phyloP scores from a whole-genome alignment of 2,329 filamentous ascomycete genomes.

The Epichloe uncinata region DNA sequence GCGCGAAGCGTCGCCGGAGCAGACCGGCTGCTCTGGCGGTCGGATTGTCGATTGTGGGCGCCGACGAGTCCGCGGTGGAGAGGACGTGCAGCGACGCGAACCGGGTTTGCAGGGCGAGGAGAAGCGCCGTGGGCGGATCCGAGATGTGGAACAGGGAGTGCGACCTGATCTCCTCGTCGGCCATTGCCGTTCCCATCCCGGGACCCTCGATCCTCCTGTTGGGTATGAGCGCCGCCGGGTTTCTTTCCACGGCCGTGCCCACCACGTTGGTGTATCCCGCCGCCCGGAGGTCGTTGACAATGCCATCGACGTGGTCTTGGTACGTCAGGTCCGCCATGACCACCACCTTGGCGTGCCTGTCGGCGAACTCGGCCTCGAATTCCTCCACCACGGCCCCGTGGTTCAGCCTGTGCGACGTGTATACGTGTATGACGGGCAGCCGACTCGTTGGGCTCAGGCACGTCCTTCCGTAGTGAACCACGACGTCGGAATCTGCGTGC shows the following conservation, averaged over 20 bases:
- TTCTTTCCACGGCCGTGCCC: constrained; percentile 58
- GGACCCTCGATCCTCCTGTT: constrained; percentile 62
- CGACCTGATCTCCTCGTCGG: constrained; percentile 41
- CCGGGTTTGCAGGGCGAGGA: constrained; percentile 76
- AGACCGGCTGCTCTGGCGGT: constrained; percentile 35
- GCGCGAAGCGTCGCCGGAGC: constrained; percentile 77
- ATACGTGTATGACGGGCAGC: constrained; percentile 81
- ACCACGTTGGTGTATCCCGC: constrained; percentile 59
- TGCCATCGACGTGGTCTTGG: constrained; percentile 52
- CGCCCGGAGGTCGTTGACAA: constrained; percentile 41
- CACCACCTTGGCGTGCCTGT: constrained; percentile 51
- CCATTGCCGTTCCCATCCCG: no score
- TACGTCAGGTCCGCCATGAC: constrained; percentile 88
- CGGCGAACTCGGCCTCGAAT: constrained; percentile 57
- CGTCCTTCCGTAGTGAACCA: constrained; percentile 87
- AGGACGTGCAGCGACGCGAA: constrained; percentile 70
- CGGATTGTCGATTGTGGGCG: constrained; percentile 32
- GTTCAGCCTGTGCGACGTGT: constrained; percentile 61
- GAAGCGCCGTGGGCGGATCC: constrained; percentile 64
- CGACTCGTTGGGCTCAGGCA: constrained; percentile 84
- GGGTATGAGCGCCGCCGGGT: constrained; percentile 69
- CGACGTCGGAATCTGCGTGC: constrained; percentile 78
- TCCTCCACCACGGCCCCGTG: constrained; percentile 39
- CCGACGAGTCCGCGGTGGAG: constrained; percentile 44
- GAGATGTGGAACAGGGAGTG: constrained; percentile 79